Evolutionary conservation across 2,329 filamentous ascomycete genomes (phyloP), one percentile per base, ranked within the genome.

Genomic region (Rutstroemia sydowiana): DNA sequence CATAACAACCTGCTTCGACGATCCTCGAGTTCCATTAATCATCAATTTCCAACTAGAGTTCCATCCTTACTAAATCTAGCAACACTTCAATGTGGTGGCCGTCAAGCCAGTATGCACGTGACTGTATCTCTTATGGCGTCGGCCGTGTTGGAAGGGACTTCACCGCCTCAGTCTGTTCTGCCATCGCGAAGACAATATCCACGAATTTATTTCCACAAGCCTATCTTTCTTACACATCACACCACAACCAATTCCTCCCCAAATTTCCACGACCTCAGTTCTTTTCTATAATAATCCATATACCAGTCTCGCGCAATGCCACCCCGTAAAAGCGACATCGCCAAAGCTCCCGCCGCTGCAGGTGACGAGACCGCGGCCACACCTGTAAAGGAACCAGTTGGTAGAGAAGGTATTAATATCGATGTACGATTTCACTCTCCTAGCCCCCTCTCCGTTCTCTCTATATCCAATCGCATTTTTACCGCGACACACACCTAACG

Each of bases 251-350:
- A 51, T 18, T 37, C 39, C 30, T 45, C 28, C 28, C 34, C 11
- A 44, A 45, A 31, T 40, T 32, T 45, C n/a, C 28, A 37, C 34
- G 14, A 6, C 14, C 13, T 7, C 34, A 16, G 13, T 6, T 39
- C n/a, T 40, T 32, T 36, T 13, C 11, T n/a, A 45, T 28, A 39
- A 13, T 36, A n/a, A 28, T 31, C 13, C 8, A n/a, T 2, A 45
- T 31, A 16, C 34, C 7, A 30, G 7, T 18, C n/a, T 2, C n/a
- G 10, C 32, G 55, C 40, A 23, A 81, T 82, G 79, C 75, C 78
- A 44, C 72, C 78, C 23, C 73, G 75, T 48, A 83, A 82, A 65
- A 76, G 73, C 57, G 77, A 79, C 59, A 70, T 70, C 40, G 73
- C 75, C 10, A 70, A 70, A 48, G n/a, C n/a, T n/a, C 71, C 73